These are phyloP conservation scores for Malbranchea zuffiana DNA, from an alignment of 2,329 filamentous ascomycete species.

Conservation along the genomic window DNA sequence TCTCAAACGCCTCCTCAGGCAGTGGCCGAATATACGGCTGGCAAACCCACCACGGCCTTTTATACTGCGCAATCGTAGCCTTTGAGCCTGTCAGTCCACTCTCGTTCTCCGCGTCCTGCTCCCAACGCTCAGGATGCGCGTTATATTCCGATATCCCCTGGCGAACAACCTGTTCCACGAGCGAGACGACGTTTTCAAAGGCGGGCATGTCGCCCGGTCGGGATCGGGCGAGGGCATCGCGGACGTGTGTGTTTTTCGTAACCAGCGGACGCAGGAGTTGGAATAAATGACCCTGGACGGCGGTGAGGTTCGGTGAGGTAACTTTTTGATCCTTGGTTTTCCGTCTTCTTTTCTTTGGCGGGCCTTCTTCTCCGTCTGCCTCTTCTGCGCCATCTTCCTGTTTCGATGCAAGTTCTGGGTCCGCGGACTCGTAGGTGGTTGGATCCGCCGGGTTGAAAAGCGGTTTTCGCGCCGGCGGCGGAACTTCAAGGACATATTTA, in stretches of 20 bases:
- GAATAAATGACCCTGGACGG: constrained; percentile 88
- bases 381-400: constrained; percentile 1
- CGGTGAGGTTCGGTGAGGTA: constrained; percentile 56
- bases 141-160: constrained; percentile 60
- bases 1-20: constrained; percentile 75
- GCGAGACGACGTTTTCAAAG: constrained; percentile 63
- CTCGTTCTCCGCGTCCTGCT: constrained; percentile 24
- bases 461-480: constrained; percentile 53
- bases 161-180: constrained; percentile 66
- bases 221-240: constrained; percentile 67
- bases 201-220: constrained; percentile 59
- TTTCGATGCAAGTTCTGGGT: constrained; percentile 18
- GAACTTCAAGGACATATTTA: constrained; percentile 58
- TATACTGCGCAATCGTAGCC: constrained; percentile 60
- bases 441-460: constrained; percentile 57
- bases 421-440: constrained; percentile 21
- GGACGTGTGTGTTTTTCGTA: constrained; percentile 65
- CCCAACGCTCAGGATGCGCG: constrained; percentile 30
- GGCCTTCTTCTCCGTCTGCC: constrained; percentile 35
- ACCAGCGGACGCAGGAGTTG: constrained; percentile 78
- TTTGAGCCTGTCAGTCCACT: constrained; percentile 34
- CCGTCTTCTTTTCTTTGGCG: constrained; percentile 41
- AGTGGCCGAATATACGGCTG: constrained; percentile 79
- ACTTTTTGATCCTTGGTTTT: constrained; percentile 33
- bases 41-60: constrained; percentile 78